These are phyloP conservation scores for Vitis rotundifolia DNA, from an alignment of 164 flowering plant species.

Conservation along the genomic window DNA sequence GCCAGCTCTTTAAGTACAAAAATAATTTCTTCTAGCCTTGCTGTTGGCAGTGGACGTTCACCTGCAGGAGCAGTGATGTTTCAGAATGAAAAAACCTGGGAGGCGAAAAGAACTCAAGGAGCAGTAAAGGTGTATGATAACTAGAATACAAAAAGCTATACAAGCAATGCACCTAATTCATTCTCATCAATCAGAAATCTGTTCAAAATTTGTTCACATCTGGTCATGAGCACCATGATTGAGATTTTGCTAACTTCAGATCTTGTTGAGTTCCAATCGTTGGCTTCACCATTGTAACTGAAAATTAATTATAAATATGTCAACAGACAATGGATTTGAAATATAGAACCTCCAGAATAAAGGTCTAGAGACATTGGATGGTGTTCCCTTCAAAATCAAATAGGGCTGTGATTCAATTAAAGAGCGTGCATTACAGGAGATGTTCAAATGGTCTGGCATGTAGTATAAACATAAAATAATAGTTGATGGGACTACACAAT, in stretches of 20 bases:
- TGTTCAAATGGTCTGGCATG: not conserved
- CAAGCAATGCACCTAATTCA: slow-evolving; percentile 51
- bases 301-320: slow-evolving; percentile 1
- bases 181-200: slow-evolving; percentile 74
- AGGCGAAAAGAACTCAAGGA: not conserved
- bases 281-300: slow-evolving; percentile 43
- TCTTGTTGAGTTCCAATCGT: slow-evolving; percentile 60
- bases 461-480: not conserved
- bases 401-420: not conserved
- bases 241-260: slow-evolving; percentile 78
- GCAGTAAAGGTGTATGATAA: not conserved
- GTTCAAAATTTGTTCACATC: slow-evolving; percentile 79
- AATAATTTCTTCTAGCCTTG: slow-evolving; percentile 78
- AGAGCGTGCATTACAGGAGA: not conserved
- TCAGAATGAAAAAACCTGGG: slow-evolving; percentile 1
- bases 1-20: slow-evolving; percentile 77
- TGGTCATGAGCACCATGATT: slow-evolving; percentile 53
- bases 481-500: not conserved
- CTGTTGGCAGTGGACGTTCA: slow-evolving; percentile 60
- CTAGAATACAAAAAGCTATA: not conserved
- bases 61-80: slow-evolving; percentile 46
- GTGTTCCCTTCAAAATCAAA: not conserved
- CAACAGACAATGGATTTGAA: not conserved
- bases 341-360: not conserved
- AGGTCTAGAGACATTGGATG: not conserved